Conservation (phyloP, 2,329 filamentous ascomycete species). For the Sclerotinia minor region DNA sequence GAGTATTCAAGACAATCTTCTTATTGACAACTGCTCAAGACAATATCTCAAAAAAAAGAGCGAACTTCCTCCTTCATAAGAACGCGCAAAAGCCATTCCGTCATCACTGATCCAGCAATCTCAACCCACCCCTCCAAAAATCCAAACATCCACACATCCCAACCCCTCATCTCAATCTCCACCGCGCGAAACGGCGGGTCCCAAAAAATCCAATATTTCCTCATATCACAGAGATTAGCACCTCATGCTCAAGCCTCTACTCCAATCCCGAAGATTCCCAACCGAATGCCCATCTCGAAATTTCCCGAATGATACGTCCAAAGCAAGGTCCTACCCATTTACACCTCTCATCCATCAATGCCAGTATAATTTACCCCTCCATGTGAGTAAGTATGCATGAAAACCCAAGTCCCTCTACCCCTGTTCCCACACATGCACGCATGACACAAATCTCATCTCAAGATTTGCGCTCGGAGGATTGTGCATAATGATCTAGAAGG, state of each 20-base stretch:
- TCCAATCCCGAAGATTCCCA: not conserved
- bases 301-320: slow-evolving; percentile 1
- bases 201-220: not conserved
- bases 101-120: slow-evolving; percentile 7
- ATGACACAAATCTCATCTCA: slow-evolving; percentile 18
- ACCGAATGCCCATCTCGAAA: not conserved
- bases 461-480: slow-evolving; percentile 8
- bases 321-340: slow-evolving; percentile 6
- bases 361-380: not conserved
- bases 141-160: not conserved
- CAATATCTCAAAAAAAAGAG: slow-evolving; percentile 15
- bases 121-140: not conserved
- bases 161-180: slow-evolving; percentile 13
- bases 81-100: slow-evolving; percentile 9
- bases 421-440: slow-evolving; percentile 15
- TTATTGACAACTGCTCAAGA: slow-evolving; percentile 6
- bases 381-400: slow-evolving; percentile 7
- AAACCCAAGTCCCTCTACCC: slow-evolving; percentile 7
- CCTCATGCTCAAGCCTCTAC: slow-evolving; percentile 13
- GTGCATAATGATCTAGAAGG: slow-evolving; percentile 10
- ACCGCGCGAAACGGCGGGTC: slow-evolving; percentile 4
- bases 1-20: slow-evolving; percentile 12
- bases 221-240: slow-evolving; percentile 18
- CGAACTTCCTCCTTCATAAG: slow-evolving; percentile 22
- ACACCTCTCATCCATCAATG: slow-evolving; percentile 13